phyloP scores from a whole-genome alignment of 768 basidiomycete genomes.

The Kwoniella sp. region DNA sequence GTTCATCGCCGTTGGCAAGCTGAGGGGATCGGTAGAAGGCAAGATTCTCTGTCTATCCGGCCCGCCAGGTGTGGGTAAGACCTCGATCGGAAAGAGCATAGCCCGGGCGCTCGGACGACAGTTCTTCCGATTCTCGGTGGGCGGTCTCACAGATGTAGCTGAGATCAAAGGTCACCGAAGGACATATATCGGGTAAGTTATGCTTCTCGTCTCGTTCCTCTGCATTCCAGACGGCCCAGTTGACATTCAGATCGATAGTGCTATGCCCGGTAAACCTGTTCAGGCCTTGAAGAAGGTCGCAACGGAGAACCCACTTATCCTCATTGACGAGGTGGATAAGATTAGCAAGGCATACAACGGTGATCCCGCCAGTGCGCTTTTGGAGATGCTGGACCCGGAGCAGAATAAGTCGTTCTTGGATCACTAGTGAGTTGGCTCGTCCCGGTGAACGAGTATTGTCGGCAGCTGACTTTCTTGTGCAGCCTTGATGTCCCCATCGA shows the following conservation, averaged over 20 bases:
- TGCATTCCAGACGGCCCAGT: background rate
- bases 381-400: slow-evolving; percentile 93
- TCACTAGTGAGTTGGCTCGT: slow-evolving; percentile 73
- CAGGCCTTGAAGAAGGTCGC: slow-evolving; percentile 91
- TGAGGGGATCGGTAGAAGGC: slow-evolving; percentile 90
- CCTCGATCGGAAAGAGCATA: slow-evolving; percentile 92
- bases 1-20: slow-evolving; percentile 92
- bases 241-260: slow-evolving; percentile 59
- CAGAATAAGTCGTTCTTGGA: slow-evolving; percentile 93
- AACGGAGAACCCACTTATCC: slow-evolving; percentile 88
- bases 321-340: slow-evolving; percentile 97
- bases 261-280: slow-evolving; percentile 91
- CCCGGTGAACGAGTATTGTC: background rate
- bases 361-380: slow-evolving; percentile 83
- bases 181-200: slow-evolving; percentile 85
- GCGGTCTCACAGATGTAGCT: slow-evolving; percentile 94
- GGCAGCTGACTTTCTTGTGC: slow-evolving; percentile 11
- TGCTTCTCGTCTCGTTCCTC: background rate
- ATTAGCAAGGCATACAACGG: slow-evolving; percentile 88
- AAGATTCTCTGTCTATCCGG: slow-evolving; percentile 97
- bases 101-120: slow-evolving; percentile 84
- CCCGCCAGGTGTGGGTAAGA: slow-evolving; percentile 97
- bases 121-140: slow-evolving; percentile 96
- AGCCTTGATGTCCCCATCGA: slow-evolving; percentile 98
- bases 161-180: slow-evolving; percentile 98